A percentile compares a stretch with the other conserved stretches of the same genome.
Conservation (phyloP, 805 yeast genomes). For the Jamesozyma gamospora region DNA sequence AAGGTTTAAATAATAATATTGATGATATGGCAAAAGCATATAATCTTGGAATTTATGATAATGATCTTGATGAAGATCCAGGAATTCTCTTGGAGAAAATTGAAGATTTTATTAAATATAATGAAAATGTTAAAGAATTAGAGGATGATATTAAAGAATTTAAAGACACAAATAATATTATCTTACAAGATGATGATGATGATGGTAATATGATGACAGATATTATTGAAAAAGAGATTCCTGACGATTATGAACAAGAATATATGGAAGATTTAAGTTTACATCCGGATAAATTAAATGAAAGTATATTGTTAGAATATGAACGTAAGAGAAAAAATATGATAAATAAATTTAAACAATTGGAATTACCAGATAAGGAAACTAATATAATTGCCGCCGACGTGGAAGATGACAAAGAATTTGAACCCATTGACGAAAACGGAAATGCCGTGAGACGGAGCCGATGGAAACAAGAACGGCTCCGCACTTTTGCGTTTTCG, state of each 20-base stretch:
- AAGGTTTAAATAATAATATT: slow-evolving; percentile 34
- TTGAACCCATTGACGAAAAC: slow-evolving; percentile 58
- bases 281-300: slow-evolving; percentile 30
- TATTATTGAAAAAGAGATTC: slow-evolving; percentile 25
- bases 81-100: slow-evolving; percentile 47
- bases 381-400: background rate
- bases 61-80: slow-evolving; percentile 41
- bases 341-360: slow-evolving; percentile 29
- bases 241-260: slow-evolving; percentile 16
- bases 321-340: slow-evolving; percentile 44
- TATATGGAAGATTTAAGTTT: slow-evolving; percentile 11
- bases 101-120: slow-evolving; percentile 45
- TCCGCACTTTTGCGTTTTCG: slow-evolving; percentile 1
- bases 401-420: slow-evolving; percentile 41
- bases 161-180: slow-evolving; percentile 11
- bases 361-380: slow-evolving; percentile 10
- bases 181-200: slow-evolving; percentile 2
- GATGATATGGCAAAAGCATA: slow-evolving; percentile 56
- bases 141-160: slow-evolving; percentile 22
- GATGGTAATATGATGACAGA: slow-evolving; percentile 15
- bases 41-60: slow-evolving; percentile 49
- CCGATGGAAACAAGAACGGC: slow-evolving; percentile 53
- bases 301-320: slow-evolving; percentile 47
- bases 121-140: slow-evolving; percentile 35
- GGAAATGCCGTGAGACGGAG: slow-evolving; percentile 54